Evolutionary conservation across 805 yeast species (phyloP), one percentile per base, ranked within the genome.

Genomic region (Lipomyces starkeyi): DNA sequence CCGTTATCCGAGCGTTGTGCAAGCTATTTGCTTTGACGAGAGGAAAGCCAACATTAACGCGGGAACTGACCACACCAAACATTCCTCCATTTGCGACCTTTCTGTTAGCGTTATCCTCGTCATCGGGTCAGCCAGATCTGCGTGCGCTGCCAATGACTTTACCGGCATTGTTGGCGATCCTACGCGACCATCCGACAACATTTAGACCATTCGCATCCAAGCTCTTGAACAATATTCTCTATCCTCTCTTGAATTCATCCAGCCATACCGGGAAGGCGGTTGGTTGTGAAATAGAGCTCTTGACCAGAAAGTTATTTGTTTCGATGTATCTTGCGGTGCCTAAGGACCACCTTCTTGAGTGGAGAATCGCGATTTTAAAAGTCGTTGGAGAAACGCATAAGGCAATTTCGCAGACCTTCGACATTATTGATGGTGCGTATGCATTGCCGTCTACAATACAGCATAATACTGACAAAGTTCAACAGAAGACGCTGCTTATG

Each of bases 1-100:
- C 62, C 3, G 55, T 40, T 13, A 40, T 69, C 22, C 35, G 43
- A 17, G 63, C 70, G 1, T 32, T 67, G 25, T 40, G 47, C 40
- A 35, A 54, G 14, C 62, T 66, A 14, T 58, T 69, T 35, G 35
- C 62, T 5, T 62, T 63, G 13, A 55, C 57, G 9, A 22, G 22
- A 22, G 68, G 67, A 47, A 69, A 69, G 53, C 71, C 72, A 2
- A 55, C 71, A 13, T 37, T 69, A 14, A 43, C 66, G 3, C 61
- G 72, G 2, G 72, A 69, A 43, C 59, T 69, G 17, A 61, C 67
- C 22, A 63, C 68, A 6, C 72, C 72, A 7, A 63, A 64, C 34
- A 67, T 69, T 11, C 72, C 72, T 17, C 27, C 63, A 8, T 69
- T 63, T 34, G 67, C 56, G 4, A 22, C 59, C 1, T 29, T 58